Evolutionary conservation across 106 monocot genomes (phyloP).

Genomic region (Acanthochlamys bracteata): DNA sequence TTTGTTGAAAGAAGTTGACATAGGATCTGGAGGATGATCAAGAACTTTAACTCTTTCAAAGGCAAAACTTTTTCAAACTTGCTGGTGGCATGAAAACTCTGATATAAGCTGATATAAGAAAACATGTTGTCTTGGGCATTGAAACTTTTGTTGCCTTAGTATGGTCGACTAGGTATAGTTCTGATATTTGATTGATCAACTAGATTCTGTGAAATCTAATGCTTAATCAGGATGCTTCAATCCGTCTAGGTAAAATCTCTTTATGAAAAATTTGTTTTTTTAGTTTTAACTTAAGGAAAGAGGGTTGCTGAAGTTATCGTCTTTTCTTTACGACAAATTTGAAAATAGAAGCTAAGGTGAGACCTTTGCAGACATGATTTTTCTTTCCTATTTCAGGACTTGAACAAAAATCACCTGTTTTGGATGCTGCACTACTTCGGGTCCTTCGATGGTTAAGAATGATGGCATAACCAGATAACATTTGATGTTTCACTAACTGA

Average conservation of each 20-base stretch:
- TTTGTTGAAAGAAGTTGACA: too few relatives aligned
- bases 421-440: slow-evolving; percentile 67
- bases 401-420: slow-evolving; percentile 58
- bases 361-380: not conserved
- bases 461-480: slow-evolving; percentile 23
- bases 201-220: too few relatives aligned
- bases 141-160: not conserved
- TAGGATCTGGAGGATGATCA: too few relatives aligned
- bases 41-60: too few relatives aligned
- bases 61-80: too few relatives aligned
- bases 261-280: not conserved
- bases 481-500: not conserved
- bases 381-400: slow-evolving; percentile 38
- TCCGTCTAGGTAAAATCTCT: too few relatives aligned
- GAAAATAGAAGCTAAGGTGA: not conserved
- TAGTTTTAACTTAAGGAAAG: not conserved
- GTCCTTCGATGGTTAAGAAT: slow-evolving; percentile 76
- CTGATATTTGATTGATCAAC: not conserved
- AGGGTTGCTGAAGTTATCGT: not conserved
- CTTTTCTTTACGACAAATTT: not conserved
- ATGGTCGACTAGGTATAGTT: not conserved
- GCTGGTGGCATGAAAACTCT: too few relatives aligned
- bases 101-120: too few relatives aligned
- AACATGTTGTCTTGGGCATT: not conserved
- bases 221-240: too few relatives aligned